Evolutionary conservation across 2,329 filamentous ascomycete genomes (phyloP), one percentile per base, ranked within the genome.

Genomic region (Curvularia eragrostidis): DNA sequence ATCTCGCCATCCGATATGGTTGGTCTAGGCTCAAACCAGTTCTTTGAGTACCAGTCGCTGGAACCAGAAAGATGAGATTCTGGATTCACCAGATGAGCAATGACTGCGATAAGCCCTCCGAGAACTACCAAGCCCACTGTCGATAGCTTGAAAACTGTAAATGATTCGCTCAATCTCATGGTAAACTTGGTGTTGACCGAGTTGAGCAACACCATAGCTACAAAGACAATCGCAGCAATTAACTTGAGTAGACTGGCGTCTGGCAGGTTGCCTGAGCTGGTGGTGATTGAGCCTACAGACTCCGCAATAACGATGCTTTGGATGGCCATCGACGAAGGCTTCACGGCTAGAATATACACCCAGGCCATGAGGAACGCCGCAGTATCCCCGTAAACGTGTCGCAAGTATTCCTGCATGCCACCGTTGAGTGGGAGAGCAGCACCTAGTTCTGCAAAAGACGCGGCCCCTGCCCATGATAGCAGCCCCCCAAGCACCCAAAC

Each of bases 271-370:
- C 50, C 39, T 3, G 66, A 52, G 19, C 24, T 48, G 4, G 59
- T 81, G 77, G 1, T 83, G 81, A 78, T 86, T 81, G 55, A 87
- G 48, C 61, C 78, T 52, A 68, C 76, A 3, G 72, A 78, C 55
- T 82, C 75, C 26, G 78, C 81, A 62, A 89, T 88, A 23, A 88
- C 85, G 60, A 89, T 87, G 66, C 83, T 83, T 26, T 88, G 79
- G 46, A 89, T 89, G 9, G 86, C 86, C 58, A 88, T 80, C 0
- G 86, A 87, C 0, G 85, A 85, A 0, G 87, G 87, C 81, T 88
- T 89, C 23, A 88, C 83, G 19, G 83, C 85, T 5, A 88, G 81
- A 52, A 89, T 83, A 84, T 86, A 89, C 0, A 86, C 85, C 86
- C 86, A 89, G 0, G 85, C 85, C 5, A 85, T 85, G 5, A 88